These are phyloP conservation scores for Cladophialophora immunda DNA, from an alignment of 2,329 filamentous ascomycete genomes.

Conservation along the genomic window DNA sequence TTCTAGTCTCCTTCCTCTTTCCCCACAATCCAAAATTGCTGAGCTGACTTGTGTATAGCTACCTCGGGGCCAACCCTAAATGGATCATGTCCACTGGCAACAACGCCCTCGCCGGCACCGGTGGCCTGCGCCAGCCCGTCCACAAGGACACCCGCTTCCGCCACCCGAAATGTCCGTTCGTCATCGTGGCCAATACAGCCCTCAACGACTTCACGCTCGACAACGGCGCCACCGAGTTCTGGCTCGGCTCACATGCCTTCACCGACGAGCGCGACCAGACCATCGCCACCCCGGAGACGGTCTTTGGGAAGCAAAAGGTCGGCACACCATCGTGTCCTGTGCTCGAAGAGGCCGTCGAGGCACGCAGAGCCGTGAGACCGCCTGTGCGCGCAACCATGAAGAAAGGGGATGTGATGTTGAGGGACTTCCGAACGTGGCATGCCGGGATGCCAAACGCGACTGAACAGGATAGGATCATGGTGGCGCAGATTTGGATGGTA, in stretches of 20 bases:
- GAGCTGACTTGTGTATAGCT: conserved; percentile 40
- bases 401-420: conserved; percentile 44
- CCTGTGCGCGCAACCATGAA: conserved; percentile 37
- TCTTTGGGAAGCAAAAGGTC: conserved; percentile 25
- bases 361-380: conserved; percentile 40
- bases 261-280: conserved; percentile 47
- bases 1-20: background rate
- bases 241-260: conserved; percentile 51
- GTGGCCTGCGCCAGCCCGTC: conserved; percentile 49
- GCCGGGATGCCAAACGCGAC: conserved; percentile 47
- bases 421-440: conserved; percentile 46
- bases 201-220: conserved; percentile 47
- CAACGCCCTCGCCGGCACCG: conserved; percentile 49
- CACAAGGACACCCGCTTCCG: conserved; percentile 51
- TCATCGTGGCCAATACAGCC: conserved; percentile 52
- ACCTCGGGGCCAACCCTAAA: conserved; percentile 52
- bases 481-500: conserved; percentile 35
- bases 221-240: conserved; percentile 53
- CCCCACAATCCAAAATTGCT: background rate
- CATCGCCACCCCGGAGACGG: conserved; percentile 37
- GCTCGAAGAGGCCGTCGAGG: conserved; percentile 34
- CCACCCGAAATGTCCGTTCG: conserved; percentile 51
- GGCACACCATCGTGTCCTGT: conserved; percentile 35
- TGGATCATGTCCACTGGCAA: conserved; percentile 55
- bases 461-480: conserved; percentile 43